A percentile compares a stretch with the other conserved stretches of the same genome.
Conservation (phyloP, 768 basidiomycete genomes). For the Crepidotus variabilis region DNA sequence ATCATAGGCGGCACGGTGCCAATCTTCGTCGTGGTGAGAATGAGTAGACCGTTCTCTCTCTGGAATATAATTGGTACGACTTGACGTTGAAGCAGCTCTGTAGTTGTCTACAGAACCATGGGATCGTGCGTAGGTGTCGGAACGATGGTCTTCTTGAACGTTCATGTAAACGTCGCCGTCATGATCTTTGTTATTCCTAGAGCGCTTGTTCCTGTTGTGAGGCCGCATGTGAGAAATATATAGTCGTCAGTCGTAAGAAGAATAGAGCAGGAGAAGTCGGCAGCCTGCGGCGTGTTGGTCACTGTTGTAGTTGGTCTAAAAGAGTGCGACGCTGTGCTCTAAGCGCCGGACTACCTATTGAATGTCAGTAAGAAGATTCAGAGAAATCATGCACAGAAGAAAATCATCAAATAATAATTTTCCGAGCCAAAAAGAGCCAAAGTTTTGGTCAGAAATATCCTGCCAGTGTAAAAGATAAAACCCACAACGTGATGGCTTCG, state of each 20-base stretch:
- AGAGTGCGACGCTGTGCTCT: slow-evolving; percentile 22
- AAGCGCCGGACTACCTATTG: slow-evolving; percentile 1
- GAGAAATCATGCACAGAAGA: not conserved
- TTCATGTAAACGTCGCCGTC: slow-evolving; percentile 47
- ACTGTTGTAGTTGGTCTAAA: slow-evolving; percentile 15
- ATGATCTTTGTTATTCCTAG: slow-evolving; percentile 46
- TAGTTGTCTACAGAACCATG: slow-evolving; percentile 45
- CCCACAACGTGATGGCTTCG: not conserved
- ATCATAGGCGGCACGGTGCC: slow-evolving; percentile 43
- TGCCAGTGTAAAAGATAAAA: not conserved
- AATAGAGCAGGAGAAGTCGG: slow-evolving; percentile 16
- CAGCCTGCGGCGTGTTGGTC: slow-evolving; percentile 25
- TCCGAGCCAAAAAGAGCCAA: not conserved
- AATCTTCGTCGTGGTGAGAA: slow-evolving; percentile 48
- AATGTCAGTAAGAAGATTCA: not conserved
- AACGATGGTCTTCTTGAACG: slow-evolving; percentile 49
- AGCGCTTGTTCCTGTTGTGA: slow-evolving; percentile 46
- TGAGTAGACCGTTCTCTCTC: slow-evolving; percentile 53
- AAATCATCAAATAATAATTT: not conserved
- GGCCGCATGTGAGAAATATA: slow-evolving; percentile 34
- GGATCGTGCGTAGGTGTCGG: slow-evolving; percentile 50
- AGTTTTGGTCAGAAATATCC: not conserved
- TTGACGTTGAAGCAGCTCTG: slow-evolving; percentile 41
- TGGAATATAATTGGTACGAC: slow-evolving; percentile 38
- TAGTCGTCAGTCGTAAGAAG: slow-evolving; percentile 16